Base-by-base conservation (phyloP, 306 rosid species). In the Amphicarpaea edgeworthii region DNA sequence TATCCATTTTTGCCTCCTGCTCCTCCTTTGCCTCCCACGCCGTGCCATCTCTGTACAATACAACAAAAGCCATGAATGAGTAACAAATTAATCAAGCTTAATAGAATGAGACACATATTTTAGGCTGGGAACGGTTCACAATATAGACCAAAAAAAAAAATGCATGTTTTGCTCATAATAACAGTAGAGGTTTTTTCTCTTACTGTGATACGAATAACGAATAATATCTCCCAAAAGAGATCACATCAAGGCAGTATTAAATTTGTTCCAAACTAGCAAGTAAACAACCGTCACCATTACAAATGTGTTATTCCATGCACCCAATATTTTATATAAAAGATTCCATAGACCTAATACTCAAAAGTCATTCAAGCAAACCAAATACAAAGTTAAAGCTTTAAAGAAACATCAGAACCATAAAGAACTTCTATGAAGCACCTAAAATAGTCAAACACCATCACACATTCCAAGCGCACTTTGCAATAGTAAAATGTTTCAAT, bases 1-100 rank as follows among this genome's bases (percentile, higher is more conserved):
- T 28, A 96, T 69, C 99, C 99, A 96, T 76, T 85, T 92, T 21
- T 90, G 98, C 86, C 85, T 86, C 78, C 80, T 85, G 24, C 81
- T 87, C 77, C 70, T 92, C 43, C 84, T 80, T 71, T 88, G 90
- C 82, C 99, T 90, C 79, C 85, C 92, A 0, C 90, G 91, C 68
- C 99, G 85, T 7, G 96, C 89, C 87, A 74, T 70, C 85, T 92
- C 99, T 96, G 5, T 20, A 83, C 82, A 66, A 61, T 23, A n/a
- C 73, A 81, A 3, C 45, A 49, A 63, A 67, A 19, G 42, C 38
- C 12, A 68, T 23, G 11, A 68, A 68, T 32, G n/a, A 70, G 62
- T n/a, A 32, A 75, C 41, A 75, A 40, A 59, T 55, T 45, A 53
- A 0, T 21, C 20, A 53, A 37, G 32, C 28, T 3, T 59, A 73